These are phyloP conservation scores for Barbatosphaeria neglecta DNA, from an alignment of 495 filamentous ascomycete species.

Conservation along the genomic window DNA sequence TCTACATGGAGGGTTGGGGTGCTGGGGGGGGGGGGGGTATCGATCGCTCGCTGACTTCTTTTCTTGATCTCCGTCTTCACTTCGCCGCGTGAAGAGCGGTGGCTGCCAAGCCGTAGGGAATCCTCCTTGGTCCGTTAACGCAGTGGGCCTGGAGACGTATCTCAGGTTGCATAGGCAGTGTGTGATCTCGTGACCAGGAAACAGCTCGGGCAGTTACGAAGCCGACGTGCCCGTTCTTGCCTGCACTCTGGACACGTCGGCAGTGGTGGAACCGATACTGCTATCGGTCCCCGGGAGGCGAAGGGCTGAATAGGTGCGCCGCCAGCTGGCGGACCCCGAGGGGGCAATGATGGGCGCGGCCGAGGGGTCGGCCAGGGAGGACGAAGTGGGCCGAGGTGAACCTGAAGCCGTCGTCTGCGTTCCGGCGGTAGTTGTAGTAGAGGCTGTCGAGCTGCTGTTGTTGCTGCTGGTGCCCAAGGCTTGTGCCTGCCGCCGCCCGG, in stretches of 20 bases:
- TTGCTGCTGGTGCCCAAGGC: too few relatives aligned
- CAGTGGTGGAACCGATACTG: not conserved
- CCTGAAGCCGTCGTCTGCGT: not conserved
- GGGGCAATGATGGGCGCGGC: not conserved
- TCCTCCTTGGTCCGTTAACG: too few relatives aligned
- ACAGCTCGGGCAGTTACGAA: not conserved
- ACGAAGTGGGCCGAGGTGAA: not conserved
- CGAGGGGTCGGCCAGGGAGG: not conserved
- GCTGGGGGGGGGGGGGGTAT: too few relatives aligned
- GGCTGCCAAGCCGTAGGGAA: too few relatives aligned
- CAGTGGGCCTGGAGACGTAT: too few relatives aligned
- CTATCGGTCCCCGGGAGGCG: constrained; percentile 12
- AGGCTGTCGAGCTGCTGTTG: too few relatives aligned
- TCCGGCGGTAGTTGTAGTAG: not conserved
- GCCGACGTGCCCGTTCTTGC: not conserved
- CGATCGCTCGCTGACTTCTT: too few relatives aligned
- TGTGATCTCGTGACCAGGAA: not conserved
- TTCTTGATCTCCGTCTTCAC: too few relatives aligned
- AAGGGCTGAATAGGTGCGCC: constrained; percentile 13
- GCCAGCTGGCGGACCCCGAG: not conserved
- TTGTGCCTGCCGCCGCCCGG: not conserved
- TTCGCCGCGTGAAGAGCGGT: too few relatives aligned
- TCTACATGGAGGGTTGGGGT: too few relatives aligned
- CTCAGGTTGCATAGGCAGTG: not conserved
- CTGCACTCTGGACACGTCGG: not conserved